Conservation (phyloP, 2,329 filamentous ascomycete genomes). For the Sporothrix globosa region DNA sequence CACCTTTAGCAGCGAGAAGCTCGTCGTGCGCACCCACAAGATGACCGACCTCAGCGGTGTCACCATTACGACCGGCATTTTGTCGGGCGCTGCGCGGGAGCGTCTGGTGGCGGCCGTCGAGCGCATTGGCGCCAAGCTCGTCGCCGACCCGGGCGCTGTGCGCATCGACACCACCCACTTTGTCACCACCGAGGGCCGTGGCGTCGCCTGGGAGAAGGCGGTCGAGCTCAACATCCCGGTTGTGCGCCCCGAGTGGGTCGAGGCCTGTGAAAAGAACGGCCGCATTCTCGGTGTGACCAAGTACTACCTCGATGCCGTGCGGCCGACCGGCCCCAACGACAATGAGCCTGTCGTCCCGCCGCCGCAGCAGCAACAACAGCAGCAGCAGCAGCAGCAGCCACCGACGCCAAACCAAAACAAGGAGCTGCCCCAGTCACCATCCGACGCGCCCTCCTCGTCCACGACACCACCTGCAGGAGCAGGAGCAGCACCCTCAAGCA, state of each 20-base stretch:
- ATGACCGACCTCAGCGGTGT: slow-evolving; percentile 97
- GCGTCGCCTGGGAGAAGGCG: slow-evolving; percentile 91
- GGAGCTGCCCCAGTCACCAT: slow-evolving; percentile 36
- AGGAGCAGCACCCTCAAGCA: slow-evolving; percentile 20
- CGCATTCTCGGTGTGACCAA: slow-evolving; percentile 91
- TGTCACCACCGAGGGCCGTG: slow-evolving; percentile 90
- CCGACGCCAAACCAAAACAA: slow-evolving; percentile 38
- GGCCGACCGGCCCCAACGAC: slow-evolving; percentile 47
- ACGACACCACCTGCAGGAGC: slow-evolving; percentile 18
- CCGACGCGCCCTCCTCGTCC: background rate
- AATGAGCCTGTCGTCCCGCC: slow-evolving; percentile 23
- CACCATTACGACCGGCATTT: slow-evolving; percentile 86
- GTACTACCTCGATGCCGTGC: slow-evolving; percentile 87
- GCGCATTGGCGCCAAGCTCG: slow-evolving; percentile 88
- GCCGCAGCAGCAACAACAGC: slow-evolving; percentile 16
- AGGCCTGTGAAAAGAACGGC: slow-evolving; percentile 92
- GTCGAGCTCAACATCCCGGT: slow-evolving; percentile 98
- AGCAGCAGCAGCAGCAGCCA: background rate
- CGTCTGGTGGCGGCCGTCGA: slow-evolving; percentile 75
- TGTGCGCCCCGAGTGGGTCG: slow-evolving; percentile 94
- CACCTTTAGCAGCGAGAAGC: slow-evolving; percentile 79
- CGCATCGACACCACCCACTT: slow-evolving; percentile 98
- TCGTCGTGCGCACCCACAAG: slow-evolving; percentile 90
- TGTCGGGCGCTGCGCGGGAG: slow-evolving; percentile 74
- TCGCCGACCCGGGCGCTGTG: slow-evolving; percentile 66